phyloP scores from a whole-genome alignment of 1,284 basidiomycete species.

The Boletus sp. region DNA sequence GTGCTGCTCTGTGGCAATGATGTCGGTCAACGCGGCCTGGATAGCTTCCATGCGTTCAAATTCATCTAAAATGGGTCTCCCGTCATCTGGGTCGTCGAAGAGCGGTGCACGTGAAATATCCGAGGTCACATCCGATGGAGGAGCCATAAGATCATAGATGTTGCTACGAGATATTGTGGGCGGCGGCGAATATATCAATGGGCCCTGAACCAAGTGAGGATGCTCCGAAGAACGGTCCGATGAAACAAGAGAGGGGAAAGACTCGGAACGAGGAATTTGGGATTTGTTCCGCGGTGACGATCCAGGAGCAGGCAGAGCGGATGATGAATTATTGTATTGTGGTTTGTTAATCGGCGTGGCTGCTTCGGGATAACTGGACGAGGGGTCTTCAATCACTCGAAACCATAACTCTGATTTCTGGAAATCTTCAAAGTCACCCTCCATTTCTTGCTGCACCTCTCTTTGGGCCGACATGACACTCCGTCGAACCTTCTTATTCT shows the following conservation, averaged over 20 bases:
- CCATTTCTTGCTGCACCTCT: conserved; percentile 85
- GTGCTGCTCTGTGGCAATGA: conserved; percentile 79
- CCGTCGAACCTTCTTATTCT: conserved; percentile 62
- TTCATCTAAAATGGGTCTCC: conserved; percentile 60
- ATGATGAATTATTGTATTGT: conserved; percentile 20
- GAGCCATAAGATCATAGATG: conserved; percentile 76
- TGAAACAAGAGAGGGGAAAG: conserved; percentile 31
- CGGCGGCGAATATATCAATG: conserved; percentile 26
- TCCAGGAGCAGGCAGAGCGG: conserved; percentile 8
- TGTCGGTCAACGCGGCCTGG: conserved; percentile 89
- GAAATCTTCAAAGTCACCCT: conserved; percentile 88
- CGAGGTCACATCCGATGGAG: conserved; percentile 45
- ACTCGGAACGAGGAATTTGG: conserved; percentile 38
- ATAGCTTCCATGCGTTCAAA: conserved; percentile 86
- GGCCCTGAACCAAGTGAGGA: conserved; percentile 7
- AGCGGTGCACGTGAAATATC: conserved; percentile 65
- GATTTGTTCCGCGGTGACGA: conserved; percentile 22
- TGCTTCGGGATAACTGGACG: conserved; percentile 35
- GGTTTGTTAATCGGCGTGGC: conserved; percentile 30
- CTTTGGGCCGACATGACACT: conserved; percentile 82
- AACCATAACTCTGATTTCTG: conserved; percentile 86
- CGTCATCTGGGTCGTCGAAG: conserved; percentile 74
- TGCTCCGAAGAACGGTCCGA: conserved; percentile 20
- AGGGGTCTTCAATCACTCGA: conserved; percentile 77
- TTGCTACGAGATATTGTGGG: conserved; percentile 46